Percentiles rank a stretch among this genome's conserved stretches.
These are phyloP conservation scores for Botrytis pseudocinerea DNA, from an alignment of 2,329 filamentous ascomycete genomes.

Conservation along the genomic window DNA sequence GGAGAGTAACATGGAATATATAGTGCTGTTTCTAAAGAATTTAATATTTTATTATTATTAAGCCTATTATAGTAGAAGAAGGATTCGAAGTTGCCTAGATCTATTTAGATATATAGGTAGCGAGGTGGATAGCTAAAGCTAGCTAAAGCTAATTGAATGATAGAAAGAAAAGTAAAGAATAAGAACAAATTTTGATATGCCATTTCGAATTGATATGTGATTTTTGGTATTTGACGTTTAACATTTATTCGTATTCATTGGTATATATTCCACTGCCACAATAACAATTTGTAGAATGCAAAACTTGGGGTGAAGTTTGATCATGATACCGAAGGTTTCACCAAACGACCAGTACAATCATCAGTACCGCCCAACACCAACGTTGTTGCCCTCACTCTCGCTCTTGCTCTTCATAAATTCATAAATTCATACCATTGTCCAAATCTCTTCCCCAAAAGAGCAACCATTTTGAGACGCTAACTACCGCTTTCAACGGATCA, in stretches of 20 bases:
- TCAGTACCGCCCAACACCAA: background rate
- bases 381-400: background rate
- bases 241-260: background rate
- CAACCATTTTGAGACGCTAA: slow-evolving; percentile 13
- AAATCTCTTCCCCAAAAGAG: slow-evolving; percentile 12
- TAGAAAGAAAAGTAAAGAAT: background rate
- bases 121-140: background rate
- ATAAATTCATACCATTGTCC: background rate
- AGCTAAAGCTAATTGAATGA: background rate
- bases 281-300: slow-evolving; percentile 7
- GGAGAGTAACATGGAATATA: background rate
- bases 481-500: background rate
- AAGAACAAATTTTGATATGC: background rate
- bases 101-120: background rate
- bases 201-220: background rate
- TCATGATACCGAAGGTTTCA: background rate
- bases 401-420: slow-evolving; percentile 13
- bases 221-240: background rate
- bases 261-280: background rate
- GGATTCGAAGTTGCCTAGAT: slow-evolving; percentile 1
- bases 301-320: background rate
- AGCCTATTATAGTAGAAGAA: background rate
- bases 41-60: background rate
- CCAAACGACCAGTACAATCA: background rate
- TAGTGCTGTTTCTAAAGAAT: background rate